These are phyloP conservation scores for Bipolaris victoriae DNA, from an alignment of 2,329 filamentous ascomycete species.

Conservation along the genomic window DNA sequence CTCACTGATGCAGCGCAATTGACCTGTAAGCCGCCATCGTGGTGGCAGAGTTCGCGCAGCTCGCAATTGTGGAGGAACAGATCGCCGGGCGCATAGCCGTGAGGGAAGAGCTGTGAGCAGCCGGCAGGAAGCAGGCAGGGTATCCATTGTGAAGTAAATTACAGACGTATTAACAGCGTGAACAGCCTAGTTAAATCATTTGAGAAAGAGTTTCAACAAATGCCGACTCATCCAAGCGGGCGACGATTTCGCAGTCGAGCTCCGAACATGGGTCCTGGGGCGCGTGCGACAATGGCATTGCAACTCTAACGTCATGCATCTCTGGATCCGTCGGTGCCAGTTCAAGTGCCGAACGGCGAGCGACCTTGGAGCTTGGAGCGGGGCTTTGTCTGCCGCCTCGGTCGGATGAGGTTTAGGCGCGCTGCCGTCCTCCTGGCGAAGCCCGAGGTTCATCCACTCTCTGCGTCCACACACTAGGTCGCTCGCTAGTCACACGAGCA, in stretches of 20 bases:
- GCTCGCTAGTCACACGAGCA: not conserved
- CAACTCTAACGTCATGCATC: slow-evolving; percentile 14
- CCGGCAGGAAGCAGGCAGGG: slow-evolving; percentile 36
- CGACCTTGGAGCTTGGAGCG: slow-evolving; percentile 3
- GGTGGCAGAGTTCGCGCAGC: slow-evolving; percentile 24
- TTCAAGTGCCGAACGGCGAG: slow-evolving; percentile 12
- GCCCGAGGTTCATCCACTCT: slow-evolving; percentile 7
- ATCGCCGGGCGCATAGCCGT: slow-evolving; percentile 34
- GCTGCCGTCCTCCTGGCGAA: not conserved
- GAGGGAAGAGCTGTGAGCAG: slow-evolving; percentile 38
- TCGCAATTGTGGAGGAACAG: slow-evolving; percentile 38
- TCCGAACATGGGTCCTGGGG: slow-evolving; percentile 9
- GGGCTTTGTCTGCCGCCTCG: slow-evolving; percentile 8
- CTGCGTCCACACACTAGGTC: not conserved
- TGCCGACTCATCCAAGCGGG: slow-evolving; percentile 2
- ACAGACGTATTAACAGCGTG: not conserved
- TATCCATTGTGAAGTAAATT: slow-evolving; percentile 34
- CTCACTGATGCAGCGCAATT: slow-evolving; percentile 32
- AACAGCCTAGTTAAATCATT: slow-evolving; percentile 4
- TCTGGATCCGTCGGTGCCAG: slow-evolving; percentile 8
- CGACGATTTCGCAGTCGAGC: slow-evolving; percentile 1
- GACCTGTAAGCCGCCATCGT: slow-evolving; percentile 32
- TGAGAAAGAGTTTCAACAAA: slow-evolving; percentile 6
- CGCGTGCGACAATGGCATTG: slow-evolving; percentile 7
- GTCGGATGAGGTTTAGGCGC: slow-evolving; percentile 9